phyloP scores from a whole-genome alignment of 73 alveolate species.

The Paramecium pentaurelia region DNA sequence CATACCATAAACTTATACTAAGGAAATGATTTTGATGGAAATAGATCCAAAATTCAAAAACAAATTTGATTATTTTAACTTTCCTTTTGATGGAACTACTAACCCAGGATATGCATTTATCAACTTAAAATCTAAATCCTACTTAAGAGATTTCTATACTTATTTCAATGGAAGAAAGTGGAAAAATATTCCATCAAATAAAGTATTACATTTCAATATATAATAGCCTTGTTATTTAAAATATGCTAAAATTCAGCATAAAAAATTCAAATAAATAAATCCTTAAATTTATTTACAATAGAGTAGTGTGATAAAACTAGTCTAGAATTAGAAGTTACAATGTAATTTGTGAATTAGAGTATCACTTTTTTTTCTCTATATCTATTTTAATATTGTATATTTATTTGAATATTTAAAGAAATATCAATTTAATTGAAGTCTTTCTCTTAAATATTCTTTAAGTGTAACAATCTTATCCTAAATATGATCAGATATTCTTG shows the following conservation, averaged over 20 bases:
- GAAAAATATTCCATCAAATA: not conserved
- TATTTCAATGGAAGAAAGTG: conserved; percentile 44
- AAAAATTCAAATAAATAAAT: not conserved
- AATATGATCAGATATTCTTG: not conserved
- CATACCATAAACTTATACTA: not conserved
- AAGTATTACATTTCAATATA: not conserved
- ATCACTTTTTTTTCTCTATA: not conserved
- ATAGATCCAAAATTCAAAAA: not conserved
- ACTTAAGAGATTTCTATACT: not conserved
- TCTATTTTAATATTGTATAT: not conserved
- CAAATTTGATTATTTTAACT: conserved; percentile 20
- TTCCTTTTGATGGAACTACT: not conserved
- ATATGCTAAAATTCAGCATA: not conserved
- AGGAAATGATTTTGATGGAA: not conserved
- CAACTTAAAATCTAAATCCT: not conserved
- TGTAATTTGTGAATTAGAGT: not conserved
- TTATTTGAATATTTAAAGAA: not conserved
- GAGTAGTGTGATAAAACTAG: not conserved
- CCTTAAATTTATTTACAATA: not conserved
- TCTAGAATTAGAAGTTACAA: not conserved
- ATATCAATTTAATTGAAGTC: not conserved
- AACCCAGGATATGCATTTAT: conserved; percentile 29
- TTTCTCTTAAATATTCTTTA: not conserved
- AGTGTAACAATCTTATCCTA: conserved; percentile 16
- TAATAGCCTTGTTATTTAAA: conserved; percentile 4